Conservation (phyloP, 306 rosid species). For the Castanea crenata region DNA sequence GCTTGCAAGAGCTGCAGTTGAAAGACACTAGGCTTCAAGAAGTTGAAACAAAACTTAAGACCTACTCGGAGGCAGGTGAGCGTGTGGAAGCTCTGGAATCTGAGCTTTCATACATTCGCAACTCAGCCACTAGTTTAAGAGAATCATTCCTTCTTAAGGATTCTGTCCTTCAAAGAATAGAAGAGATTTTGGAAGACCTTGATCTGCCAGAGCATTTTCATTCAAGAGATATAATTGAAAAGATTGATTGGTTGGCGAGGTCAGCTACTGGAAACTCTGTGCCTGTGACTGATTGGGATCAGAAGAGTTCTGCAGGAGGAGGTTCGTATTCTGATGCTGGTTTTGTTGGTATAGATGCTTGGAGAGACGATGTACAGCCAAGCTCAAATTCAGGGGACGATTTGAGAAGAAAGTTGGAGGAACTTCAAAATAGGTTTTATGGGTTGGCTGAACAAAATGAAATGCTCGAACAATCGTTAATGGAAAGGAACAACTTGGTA, state of each 20-base stretch:
- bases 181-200: constrained; percentile 89
- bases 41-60: constrained; percentile 74
- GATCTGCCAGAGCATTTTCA: constrained; percentile 99
- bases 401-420: constrained; percentile 64
- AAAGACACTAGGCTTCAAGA: constrained; percentile 72
- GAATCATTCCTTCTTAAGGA: constrained; percentile 98
- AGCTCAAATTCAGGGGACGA: constrained; percentile 58
- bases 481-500: constrained; percentile 82
- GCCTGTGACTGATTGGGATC: constrained; percentile 71
- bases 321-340: constrained; percentile 76
- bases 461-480: constrained; percentile 94
- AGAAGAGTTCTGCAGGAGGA: constrained; percentile 65
- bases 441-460: constrained; percentile 96
- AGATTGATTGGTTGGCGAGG: constrained; percentile 96
- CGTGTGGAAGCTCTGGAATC: constrained; percentile 95
- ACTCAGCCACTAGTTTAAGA: constrained; percentile 90
- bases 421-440: constrained; percentile 74
- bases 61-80: constrained; percentile 91
- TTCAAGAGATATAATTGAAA: constrained; percentile 82
- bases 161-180: constrained; percentile 95
- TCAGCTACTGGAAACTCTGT: constrained; percentile 54
- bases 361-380: constrained; percentile 71
- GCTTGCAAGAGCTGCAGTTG: constrained; percentile 72
- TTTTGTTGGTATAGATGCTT: constrained; percentile 63
- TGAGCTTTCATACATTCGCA: constrained; percentile 96